phyloP scores from a whole-genome alignment of 2,329 filamentous ascomycete genomes.

The Scopulariopsis brevicaulis region DNA sequence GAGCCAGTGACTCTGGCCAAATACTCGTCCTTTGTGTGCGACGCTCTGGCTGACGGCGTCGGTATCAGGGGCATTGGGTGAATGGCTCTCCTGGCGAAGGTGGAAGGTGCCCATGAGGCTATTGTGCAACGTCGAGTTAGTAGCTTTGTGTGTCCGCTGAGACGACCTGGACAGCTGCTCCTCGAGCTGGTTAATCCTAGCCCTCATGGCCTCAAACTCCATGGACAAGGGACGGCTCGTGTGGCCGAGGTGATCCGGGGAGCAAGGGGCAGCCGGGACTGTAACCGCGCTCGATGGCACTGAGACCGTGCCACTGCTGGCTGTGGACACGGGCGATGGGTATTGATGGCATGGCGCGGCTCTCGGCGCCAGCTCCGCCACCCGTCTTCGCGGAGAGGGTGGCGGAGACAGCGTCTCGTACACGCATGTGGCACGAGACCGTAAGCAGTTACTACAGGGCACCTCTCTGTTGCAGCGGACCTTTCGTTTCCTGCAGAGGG shows the following conservation, averaged over 20 bases:
- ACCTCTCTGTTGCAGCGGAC: conserved; percentile 27
- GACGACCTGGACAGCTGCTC: conserved; percentile 21
- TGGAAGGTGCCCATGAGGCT: conserved; percentile 29
- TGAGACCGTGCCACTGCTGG: neutral
- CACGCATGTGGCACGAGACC: neutral
- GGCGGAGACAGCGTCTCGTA: conserved; percentile 7
- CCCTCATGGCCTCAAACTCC: conserved; percentile 23
- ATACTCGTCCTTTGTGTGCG: conserved; percentile 42
- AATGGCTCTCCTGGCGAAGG: conserved; percentile 23
- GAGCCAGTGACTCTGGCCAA: conserved; percentile 48
- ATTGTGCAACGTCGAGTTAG: conserved; percentile 25
- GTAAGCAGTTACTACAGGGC: conserved; percentile 23
- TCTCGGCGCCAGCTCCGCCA: neutral
- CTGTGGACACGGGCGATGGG: neutral
- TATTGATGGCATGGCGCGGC: no score
- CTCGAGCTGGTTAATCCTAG: conserved; percentile 29
- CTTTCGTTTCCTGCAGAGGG: conserved; percentile 29
- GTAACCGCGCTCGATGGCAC: neutral
- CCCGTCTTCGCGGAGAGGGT: neutral
- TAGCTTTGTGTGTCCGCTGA: conserved; percentile 8
- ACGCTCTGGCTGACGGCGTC: conserved; percentile 27
- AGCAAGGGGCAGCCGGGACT: neutral
- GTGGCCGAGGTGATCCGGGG: neutral
- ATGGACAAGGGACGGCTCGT: neutral
- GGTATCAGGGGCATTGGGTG: conserved; percentile 13